Conservation (phyloP, 2,329 filamentous ascomycete genomes). For the Trichophyton rubrum region DNA sequence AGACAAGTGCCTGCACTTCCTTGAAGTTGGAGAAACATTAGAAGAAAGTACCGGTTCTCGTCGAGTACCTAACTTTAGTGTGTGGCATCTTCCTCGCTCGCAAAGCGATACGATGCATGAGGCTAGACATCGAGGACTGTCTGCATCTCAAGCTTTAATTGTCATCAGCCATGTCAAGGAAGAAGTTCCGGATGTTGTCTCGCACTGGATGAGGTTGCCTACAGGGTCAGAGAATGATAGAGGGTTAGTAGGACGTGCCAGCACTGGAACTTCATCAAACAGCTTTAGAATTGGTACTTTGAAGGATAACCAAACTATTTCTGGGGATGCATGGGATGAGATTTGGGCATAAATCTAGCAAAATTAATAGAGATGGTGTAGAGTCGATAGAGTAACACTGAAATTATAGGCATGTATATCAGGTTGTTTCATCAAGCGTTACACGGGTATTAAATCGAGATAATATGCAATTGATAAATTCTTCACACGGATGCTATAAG, state of each 20-base stretch:
- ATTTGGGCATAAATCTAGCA: slow-evolving; percentile 11
- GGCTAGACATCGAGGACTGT: slow-evolving; percentile 42
- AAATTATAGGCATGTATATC: not conserved
- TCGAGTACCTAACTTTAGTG: slow-evolving; percentile 5
- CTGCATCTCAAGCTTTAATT: slow-evolving; percentile 64
- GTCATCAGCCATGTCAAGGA: slow-evolving; percentile 84
- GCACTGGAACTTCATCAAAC: not conserved
- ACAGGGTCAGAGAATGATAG: slow-evolving; percentile 14
- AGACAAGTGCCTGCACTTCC: slow-evolving; percentile 77
- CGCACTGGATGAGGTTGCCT: slow-evolving; percentile 77
- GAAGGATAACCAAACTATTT: slow-evolving; percentile 6
- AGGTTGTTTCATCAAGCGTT: not conserved
- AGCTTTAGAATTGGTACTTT: slow-evolving; percentile 11
- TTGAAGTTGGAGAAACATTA: slow-evolving; percentile 50
- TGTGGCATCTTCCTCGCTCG: slow-evolving; percentile 9
- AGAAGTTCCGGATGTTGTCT: slow-evolving; percentile 72
- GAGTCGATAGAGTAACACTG: not conserved
- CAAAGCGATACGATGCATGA: slow-evolving; percentile 7
- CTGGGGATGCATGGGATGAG: slow-evolving; percentile 10
- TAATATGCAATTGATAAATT: too few relatives aligned
- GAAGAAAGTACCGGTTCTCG: slow-evolving; percentile 16
- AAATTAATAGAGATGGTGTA: not conserved
- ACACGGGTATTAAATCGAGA: not conserved
- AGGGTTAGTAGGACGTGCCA: not conserved
- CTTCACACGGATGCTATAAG: too few relatives aligned